A percentile compares a stretch with the other conserved stretches of the same genome.
Evolutionary conservation across 2,329 filamentous ascomycete genomes (phyloP).

Genomic region (Aspergillus pseudonomiae): DNA sequence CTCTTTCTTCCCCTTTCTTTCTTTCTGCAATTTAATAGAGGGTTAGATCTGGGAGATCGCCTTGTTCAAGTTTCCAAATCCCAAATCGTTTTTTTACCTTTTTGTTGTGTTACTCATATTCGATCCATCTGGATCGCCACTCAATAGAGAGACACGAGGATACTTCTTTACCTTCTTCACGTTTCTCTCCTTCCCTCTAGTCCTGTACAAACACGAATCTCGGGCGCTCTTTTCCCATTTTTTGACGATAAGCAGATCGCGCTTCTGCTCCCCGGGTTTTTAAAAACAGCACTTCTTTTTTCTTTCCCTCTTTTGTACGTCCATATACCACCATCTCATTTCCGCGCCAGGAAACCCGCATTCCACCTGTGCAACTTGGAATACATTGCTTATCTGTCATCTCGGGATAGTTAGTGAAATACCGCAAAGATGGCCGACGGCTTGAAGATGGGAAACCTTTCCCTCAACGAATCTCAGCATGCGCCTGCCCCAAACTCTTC

Average conservation of each 20-base stretch:
- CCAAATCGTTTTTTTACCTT: constrained; percentile 32
- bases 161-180: constrained; percentile 25
- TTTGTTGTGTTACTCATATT: constrained; percentile 34
- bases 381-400: constrained; percentile 12
- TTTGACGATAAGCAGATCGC: constrained; percentile 9
- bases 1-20: constrained; percentile 21
- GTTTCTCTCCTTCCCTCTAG: constrained; percentile 28
- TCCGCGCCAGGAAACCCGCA: neutral
- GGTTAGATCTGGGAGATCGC: constrained; percentile 30
- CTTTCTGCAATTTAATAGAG: constrained; percentile 29
- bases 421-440: constrained; percentile 44
- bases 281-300: constrained; percentile 9
- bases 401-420: constrained; percentile 14
- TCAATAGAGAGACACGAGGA: constrained; percentile 23
- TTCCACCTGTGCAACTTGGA: neutral
- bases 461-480: constrained; percentile 65
- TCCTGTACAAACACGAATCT: constrained; percentile 21
- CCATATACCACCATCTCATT: neutral
- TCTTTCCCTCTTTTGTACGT: constrained; percentile 3
- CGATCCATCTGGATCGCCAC: constrained; percentile 26
- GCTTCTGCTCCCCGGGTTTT: constrained; percentile 7
- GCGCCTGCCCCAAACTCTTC: constrained; percentile 46
- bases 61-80: constrained; percentile 26
- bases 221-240: constrained; percentile 11
- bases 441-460: constrained; percentile 44